Conservation (phyloP, 140 eudicot species). For the Erigeron philadelphicus region DNA sequence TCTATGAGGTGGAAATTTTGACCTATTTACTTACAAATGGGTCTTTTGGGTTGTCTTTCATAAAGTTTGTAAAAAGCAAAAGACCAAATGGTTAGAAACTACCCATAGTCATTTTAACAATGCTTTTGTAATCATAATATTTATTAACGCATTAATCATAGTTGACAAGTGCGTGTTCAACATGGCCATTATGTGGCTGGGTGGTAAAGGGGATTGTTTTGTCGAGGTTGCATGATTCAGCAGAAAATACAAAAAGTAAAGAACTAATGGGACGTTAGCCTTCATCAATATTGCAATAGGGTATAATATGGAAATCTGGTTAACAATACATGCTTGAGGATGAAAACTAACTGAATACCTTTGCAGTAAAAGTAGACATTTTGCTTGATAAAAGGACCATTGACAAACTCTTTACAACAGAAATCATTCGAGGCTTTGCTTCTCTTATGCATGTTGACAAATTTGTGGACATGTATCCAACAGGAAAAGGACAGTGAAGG, state of each 20-base stretch:
- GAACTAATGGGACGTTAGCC: not conserved
- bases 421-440: not conserved
- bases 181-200: too few relatives aligned
- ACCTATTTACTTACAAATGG: not conserved
- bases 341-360: not conserved
- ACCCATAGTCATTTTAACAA: too few relatives aligned
- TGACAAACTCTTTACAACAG: not conserved
- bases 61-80: not conserved
- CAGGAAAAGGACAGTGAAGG: slow-evolving; percentile 92
- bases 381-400: not conserved
- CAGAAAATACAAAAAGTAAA: not conserved
- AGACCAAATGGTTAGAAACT: not conserved
- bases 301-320: not conserved
- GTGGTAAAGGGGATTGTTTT: too few relatives aligned
- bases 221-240: not conserved
- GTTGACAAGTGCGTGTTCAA: not conserved
- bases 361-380: not conserved
- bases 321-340: not conserved
- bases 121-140: not conserved
- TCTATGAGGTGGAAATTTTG: not conserved
- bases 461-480: slow-evolving; percentile 18
- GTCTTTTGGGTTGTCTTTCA: not conserved
- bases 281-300: too few relatives aligned
- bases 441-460: not conserved
- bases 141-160: not conserved